These are phyloP conservation scores for Thinopyrum elongatum DNA, from an alignment of 176 grass and related monocot genomes.

Conservation along the genomic window DNA sequence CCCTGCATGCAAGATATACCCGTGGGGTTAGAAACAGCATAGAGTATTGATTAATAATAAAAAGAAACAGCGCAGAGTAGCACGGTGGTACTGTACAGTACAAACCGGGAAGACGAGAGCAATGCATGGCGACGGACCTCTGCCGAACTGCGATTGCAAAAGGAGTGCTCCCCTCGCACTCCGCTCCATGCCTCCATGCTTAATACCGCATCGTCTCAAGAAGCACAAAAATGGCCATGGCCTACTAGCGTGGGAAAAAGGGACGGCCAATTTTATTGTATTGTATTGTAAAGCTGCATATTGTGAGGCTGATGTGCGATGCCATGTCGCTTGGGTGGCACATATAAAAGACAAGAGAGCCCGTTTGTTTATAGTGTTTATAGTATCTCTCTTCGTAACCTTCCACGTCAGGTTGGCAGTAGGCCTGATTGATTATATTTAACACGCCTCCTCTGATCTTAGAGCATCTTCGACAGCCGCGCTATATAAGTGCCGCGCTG, in stretches of 20 bases:
- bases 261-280: not conserved
- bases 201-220: not conserved
- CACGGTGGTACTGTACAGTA: no score
- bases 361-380: not conserved
- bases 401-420: not conserved
- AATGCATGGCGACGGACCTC: no score
- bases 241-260: constrained; percentile 17
- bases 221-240: not conserved
- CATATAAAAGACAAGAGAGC: not conserved
- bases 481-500: no score
- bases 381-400: not conserved
- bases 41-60: no score
- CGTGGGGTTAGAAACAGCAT: no score
- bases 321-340: constrained; percentile 9
- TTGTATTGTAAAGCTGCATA: not conserved
- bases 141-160: no score
- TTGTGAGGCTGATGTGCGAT: not conserved
- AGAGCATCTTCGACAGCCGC: no score
- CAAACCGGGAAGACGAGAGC: no score
- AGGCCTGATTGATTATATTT: not conserved
- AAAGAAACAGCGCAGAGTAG: no score
- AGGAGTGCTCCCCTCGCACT: no score
- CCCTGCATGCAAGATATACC: no score
- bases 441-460: not conserved
- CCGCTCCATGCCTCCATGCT: no score